These are phyloP conservation scores for Trifolium subterraneum DNA, from an alignment of 306 rosid genomes.

Conservation along the genomic window DNA sequence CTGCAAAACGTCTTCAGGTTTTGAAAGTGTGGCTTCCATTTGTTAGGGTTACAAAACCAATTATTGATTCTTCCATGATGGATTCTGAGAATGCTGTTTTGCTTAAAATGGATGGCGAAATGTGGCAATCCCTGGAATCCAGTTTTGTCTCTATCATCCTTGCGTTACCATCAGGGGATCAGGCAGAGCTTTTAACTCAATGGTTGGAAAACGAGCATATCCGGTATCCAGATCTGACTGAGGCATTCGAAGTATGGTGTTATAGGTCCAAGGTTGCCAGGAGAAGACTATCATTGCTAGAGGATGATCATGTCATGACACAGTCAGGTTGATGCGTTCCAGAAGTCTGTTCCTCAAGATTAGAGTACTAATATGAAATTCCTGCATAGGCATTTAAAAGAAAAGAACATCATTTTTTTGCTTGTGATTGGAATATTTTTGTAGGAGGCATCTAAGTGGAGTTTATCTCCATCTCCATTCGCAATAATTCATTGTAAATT, in stretches of 20 bases:
- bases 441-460: constrained; percentile 37
- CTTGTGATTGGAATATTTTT: constrained; percentile 33
- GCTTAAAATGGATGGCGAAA: constrained; percentile 66
- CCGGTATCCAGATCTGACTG: constrained; percentile 84
- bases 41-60: constrained; percentile 82
- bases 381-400: constrained; percentile 29
- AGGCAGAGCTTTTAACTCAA: constrained; percentile 79
- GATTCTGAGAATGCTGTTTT: constrained; percentile 46
- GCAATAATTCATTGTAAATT: constrained; percentile 41
- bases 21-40: constrained; percentile 93
- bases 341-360: constrained; percentile 31
- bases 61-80: constrained; percentile 57
- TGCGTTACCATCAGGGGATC: constrained; percentile 85
- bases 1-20: constrained; percentile 66
- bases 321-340: constrained; percentile 47
- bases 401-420: constrained; percentile 27
- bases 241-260: constrained; percentile 95
- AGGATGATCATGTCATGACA: constrained; percentile 56
- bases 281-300: constrained; percentile 69
- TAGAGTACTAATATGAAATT: constrained; percentile 25
- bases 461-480: constrained; percentile 25
- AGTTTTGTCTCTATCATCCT: constrained; percentile 75
- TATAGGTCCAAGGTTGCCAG: constrained; percentile 82
- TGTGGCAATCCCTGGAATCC: constrained; percentile 90
- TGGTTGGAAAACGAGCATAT: constrained; percentile 68